Percentiles rank a stretch among this genome's conserved stretches.
phyloP scores from a whole-genome alignment of 257 asterid genomes.

The Forsythia suspensa region DNA sequence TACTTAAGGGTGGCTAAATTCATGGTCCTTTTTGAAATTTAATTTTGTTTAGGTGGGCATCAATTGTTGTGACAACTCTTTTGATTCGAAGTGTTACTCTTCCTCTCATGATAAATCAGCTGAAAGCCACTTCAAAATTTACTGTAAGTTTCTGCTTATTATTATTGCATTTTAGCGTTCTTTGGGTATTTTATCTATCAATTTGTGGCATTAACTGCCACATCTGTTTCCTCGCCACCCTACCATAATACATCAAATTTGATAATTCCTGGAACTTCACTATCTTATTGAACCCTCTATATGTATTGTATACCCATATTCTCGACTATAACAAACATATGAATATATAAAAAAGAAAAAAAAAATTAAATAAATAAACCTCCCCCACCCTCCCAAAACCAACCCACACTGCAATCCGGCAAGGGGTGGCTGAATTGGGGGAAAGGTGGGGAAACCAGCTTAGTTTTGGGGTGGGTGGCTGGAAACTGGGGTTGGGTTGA shows the following conservation, averaged over 20 bases:
- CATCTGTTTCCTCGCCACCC: not conserved
- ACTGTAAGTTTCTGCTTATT: constrained; percentile 49
- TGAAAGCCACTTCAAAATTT: constrained; percentile 74
- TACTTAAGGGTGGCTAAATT: not conserved
- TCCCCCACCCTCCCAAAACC: no score
- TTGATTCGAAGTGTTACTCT: constrained; percentile 58
- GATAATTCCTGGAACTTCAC: not conserved
- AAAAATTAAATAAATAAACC: no score
- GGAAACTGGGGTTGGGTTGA: no score
- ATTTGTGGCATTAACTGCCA: not conserved
- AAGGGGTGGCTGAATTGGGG: not conserved
- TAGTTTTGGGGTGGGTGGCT: no score
- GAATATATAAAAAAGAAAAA: no score
- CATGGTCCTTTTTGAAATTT: constrained; percentile 18
- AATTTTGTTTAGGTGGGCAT: constrained; percentile 74
- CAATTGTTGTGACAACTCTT: constrained; percentile 64
- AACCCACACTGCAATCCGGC: not conserved
- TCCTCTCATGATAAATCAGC: constrained; percentile 74
- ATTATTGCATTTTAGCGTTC: constrained; percentile 5
- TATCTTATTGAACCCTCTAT: not conserved
- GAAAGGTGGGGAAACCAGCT: not conserved
- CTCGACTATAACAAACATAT: not conserved
- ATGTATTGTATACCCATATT: not conserved
- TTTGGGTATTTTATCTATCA: not conserved
- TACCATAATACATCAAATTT: not conserved